Conservation (phyloP, 2,329 filamentous ascomycete genomes). For the Talaromyces amestolkiae region DNA sequence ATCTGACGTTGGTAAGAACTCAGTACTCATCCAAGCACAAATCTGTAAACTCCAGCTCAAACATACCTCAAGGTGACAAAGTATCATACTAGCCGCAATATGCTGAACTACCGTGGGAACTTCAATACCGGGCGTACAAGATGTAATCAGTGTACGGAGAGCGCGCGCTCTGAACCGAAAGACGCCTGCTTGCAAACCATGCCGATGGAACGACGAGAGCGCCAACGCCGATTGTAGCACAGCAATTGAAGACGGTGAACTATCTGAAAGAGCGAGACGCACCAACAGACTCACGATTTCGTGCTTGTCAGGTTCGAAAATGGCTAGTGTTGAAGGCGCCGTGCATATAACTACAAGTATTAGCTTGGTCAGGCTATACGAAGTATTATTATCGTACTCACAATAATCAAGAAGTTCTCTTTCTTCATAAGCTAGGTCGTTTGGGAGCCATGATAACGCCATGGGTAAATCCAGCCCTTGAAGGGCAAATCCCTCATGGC, state of each 20-base stretch:
- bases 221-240: slow-evolving; percentile 16
- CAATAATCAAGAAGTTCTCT: slow-evolving; percentile 15
- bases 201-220: slow-evolving; percentile 15
- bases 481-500: slow-evolving; percentile 9
- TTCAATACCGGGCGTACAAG: slow-evolving; percentile 11
- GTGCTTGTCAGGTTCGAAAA: slow-evolving; percentile 8
- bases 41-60: background rate
- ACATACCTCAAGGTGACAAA: slow-evolving; percentile 15
- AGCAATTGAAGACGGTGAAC: slow-evolving; percentile 11
- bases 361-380: background rate
- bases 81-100: slow-evolving; percentile 17
- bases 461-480: slow-evolving; percentile 7
- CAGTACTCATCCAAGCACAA: background rate
- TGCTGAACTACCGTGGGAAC: slow-evolving; percentile 7
- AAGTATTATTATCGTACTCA: background rate
- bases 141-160: slow-evolving; percentile 16
- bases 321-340: slow-evolving; percentile 7
- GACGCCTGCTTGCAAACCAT: slow-evolving; percentile 16
- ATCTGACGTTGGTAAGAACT: slow-evolving; percentile 7
- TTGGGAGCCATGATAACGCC: slow-evolving; percentile 15
- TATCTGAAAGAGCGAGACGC: slow-evolving; percentile 11
- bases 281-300: slow-evolving; percentile 9
- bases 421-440: slow-evolving; percentile 11
- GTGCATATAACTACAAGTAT: slow-evolving; percentile 10
- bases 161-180: slow-evolving; percentile 16